Evolutionary conservation across 208 protist species (phyloP), one percentile per base, ranked within the genome.

Genomic region (Trypanosoma congolense): DNA sequence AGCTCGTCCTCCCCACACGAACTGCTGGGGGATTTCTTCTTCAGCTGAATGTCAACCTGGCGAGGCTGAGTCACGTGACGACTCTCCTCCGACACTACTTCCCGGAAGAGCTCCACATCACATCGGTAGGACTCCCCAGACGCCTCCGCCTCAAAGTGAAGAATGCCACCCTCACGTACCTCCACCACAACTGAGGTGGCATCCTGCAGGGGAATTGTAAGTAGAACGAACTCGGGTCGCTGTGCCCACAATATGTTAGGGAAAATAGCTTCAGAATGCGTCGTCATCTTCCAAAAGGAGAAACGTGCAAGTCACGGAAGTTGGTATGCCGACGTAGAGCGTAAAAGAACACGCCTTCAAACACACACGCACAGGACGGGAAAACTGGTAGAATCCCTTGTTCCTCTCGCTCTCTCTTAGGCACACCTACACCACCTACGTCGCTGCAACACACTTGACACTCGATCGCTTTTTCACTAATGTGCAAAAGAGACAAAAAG

Each of bases 241-340:
- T 92, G 90, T 18, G 90, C 86, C 90, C 90, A 96, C 28, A 77
- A 62, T 49, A 92, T 69, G 5, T 76, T 79, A 8, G 83, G 80
- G 51, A 80, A 83, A 26, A 80, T 53, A 1, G 70, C 33, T 0
- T 67, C 70, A 14, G 58, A 5, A 42, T 58, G 56, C 3, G 31
- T 42, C 8, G 55, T 56, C 62, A 69, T 69, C 42, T 40, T 8
- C 14, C 35, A 40, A 40, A 40, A 14, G 21, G 18, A 46, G n/a
- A 19, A 46, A n/a, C 9, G 5, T n/a, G 42, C 21, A 22, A 51
- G 24, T 35, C 10, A 9, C 4, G 10, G 3, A 22, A 35, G 8
- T 35, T 6, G 33, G 33, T 38, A 38, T 38, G 33, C 33, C 6
- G 33, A 38, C 12, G 12, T n/a, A n/a, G n/a, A n/a, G n/a, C n/a